phyloP scores from a whole-genome alignment of 2,329 filamentous ascomycete genomes.

The Neofusicoccum ribis region DNA sequence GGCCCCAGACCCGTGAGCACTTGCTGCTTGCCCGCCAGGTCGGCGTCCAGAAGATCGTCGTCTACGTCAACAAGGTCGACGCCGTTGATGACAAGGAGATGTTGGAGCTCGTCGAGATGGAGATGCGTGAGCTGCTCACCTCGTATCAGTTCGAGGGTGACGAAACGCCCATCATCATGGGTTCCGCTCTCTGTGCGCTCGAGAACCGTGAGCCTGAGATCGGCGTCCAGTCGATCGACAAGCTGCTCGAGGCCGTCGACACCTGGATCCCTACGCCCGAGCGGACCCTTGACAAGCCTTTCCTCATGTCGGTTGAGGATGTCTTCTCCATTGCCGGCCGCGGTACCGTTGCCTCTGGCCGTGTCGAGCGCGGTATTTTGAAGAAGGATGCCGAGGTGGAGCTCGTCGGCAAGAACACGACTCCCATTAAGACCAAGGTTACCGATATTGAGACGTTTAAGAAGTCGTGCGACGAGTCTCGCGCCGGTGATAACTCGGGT shows the following conservation, averaged over 20 bases:
- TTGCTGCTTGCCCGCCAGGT: slow-evolving; percentile 96
- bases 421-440: slow-evolving; percentile 95
- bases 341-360: slow-evolving; percentile 94
- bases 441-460: slow-evolving; percentile 99
- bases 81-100: slow-evolving; percentile 97
- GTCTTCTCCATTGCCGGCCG: slow-evolving; percentile 67
- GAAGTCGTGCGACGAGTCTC: slow-evolving; percentile 96
- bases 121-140: slow-evolving; percentile 95
- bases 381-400: slow-evolving; percentile 96
- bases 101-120: slow-evolving; percentile 99
- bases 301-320: slow-evolving; percentile 94
- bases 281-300: slow-evolving; percentile 95
- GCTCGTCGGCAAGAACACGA: slow-evolving; percentile 80
- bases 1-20: slow-evolving; percentile 97
- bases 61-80: slow-evolving; percentile 99
- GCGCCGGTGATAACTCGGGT: slow-evolving; percentile 97
- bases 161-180: slow-evolving; percentile 95
- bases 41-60: slow-evolving; percentile 95
- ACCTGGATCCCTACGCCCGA: slow-evolving; percentile 93
- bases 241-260: slow-evolving; percentile 87
- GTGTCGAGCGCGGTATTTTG: slow-evolving; percentile 91
- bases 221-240: slow-evolving; percentile 83
- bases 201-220: slow-evolving; percentile 86
- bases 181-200: slow-evolving; percentile 91
- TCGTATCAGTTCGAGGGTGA: slow-evolving; percentile 98